phyloP scores from a whole-genome alignment of 805 yeast genomes.

The Kluyveromyces lactis region DNA sequence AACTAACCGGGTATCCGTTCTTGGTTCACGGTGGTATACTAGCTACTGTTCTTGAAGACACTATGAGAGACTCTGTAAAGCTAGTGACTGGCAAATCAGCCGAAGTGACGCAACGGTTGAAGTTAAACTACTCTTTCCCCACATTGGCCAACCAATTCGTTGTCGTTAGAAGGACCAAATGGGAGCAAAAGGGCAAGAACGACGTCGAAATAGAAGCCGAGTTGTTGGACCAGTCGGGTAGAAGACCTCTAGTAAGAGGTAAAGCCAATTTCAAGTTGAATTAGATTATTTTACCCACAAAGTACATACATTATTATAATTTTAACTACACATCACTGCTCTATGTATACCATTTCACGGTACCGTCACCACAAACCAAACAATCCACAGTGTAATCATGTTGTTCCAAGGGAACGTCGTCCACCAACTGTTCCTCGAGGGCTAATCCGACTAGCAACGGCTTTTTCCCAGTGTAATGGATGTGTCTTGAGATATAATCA shows the following conservation, averaged over 20 bases:
- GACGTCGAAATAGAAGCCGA: conserved; percentile 34
- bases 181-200: conserved; percentile 24
- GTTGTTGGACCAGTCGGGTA: conserved; percentile 45
- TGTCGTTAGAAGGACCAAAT: conserved; percentile 46
- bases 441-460: conserved; percentile 27
- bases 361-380: conserved; percentile 24
- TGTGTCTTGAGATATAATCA: conserved; percentile 51
- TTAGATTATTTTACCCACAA: conserved; percentile 37
- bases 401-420: conserved; percentile 17
- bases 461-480: conserved; percentile 12
- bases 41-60: conserved; percentile 73
- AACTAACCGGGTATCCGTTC: conserved; percentile 79
- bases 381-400: conserved; percentile 28
- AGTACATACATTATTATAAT: too few species aligned
- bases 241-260: conserved; percentile 48
- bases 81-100: conserved; percentile 30
- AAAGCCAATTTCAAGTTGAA: conserved; percentile 35
- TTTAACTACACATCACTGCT: conserved; percentile 31
- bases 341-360: conserved; percentile 30
- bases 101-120: conserved; percentile 33
- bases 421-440: conserved; percentile 22
- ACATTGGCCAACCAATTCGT: conserved; percentile 73
- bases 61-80: conserved; percentile 47
- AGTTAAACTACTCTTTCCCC: conserved; percentile 53
- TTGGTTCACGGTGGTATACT: conserved; percentile 83